Evolutionary conservation across 177 flowering plant species (phyloP).

Genomic region (Vitis hybrid): DNA sequence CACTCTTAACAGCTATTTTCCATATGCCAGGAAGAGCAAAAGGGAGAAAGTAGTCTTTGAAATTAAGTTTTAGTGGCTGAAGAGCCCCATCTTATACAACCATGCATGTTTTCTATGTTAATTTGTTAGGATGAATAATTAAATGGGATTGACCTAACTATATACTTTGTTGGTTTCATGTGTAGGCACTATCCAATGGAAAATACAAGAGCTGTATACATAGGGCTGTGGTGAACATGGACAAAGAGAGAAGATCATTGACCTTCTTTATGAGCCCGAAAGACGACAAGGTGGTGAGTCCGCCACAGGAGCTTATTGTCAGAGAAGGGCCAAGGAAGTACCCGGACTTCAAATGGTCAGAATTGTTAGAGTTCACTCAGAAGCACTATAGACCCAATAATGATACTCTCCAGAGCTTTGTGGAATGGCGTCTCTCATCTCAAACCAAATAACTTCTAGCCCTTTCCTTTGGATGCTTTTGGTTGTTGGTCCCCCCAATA

Average conservation of each 20-base stretch:
- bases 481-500: no score
- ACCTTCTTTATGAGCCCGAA: conserved; percentile 41
- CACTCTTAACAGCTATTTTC: no score
- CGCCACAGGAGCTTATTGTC: conserved; percentile 35
- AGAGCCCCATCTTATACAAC: no score
- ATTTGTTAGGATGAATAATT: not conserved
- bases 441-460: not conserved
- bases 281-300: conserved; percentile 43
- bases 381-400: conserved; percentile 39
- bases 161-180: not conserved
- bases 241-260: conserved; percentile 37
- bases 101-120: not conserved
- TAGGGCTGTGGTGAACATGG: conserved; percentile 50
- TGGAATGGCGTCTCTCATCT: conserved; percentile 28
- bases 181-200: conserved; percentile 49
- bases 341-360: conserved; percentile 54
- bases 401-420: conserved; percentile 35
- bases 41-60: no score
- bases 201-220: conserved; percentile 55
- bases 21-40: no score
- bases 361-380: conserved; percentile 40
- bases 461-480: no score
- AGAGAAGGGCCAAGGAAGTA: conserved; percentile 27
- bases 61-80: no score
- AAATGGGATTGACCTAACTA: not conserved